Percentiles rank a stretch among this genome's conserved stretches.
phyloP scores from a whole-genome alignment of 169 alveolate genomes.

The Cardiosporidium cionae region DNA sequence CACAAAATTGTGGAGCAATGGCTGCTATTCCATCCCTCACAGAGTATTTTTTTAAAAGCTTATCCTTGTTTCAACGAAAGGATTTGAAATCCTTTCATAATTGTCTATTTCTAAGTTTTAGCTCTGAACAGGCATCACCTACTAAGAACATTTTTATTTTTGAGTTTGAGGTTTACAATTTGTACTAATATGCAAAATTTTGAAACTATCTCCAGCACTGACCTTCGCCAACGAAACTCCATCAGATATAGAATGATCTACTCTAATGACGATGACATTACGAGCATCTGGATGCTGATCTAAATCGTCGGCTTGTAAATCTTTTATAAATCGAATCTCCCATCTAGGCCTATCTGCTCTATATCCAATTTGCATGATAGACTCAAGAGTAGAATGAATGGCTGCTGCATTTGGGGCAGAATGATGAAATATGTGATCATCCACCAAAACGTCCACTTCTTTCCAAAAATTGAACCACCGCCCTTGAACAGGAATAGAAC shows the following conservation, averaged over 20 bases:
- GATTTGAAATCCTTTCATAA: neutral
- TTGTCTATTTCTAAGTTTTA: neutral
- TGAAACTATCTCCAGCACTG: neutral
- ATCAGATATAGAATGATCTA: constrained; percentile 3
- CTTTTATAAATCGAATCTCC: neutral
- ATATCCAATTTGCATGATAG: neutral
- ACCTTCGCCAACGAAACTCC: constrained; percentile 12
- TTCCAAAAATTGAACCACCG: neutral
- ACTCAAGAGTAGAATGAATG: neutral
- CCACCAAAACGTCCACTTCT: neutral
- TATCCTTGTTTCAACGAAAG: neutral
- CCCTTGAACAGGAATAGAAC: neutral
- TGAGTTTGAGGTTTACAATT: too few species aligned
- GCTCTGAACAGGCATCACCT: neutral
- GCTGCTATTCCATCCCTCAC: too few species aligned
- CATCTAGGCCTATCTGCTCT: neutral
- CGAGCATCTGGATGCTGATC: neutral
- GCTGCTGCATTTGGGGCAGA: neutral
- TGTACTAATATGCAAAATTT: neutral
- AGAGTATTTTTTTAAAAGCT: neutral
- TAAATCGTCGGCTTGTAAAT: neutral
- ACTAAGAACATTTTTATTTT: neutral
- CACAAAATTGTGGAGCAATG: too few species aligned
- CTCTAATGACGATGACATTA: neutral
- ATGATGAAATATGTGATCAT: neutral